phyloP scores from a whole-genome alignment of 148 eudicot genomes.

The Oxyria digyna region DNA sequence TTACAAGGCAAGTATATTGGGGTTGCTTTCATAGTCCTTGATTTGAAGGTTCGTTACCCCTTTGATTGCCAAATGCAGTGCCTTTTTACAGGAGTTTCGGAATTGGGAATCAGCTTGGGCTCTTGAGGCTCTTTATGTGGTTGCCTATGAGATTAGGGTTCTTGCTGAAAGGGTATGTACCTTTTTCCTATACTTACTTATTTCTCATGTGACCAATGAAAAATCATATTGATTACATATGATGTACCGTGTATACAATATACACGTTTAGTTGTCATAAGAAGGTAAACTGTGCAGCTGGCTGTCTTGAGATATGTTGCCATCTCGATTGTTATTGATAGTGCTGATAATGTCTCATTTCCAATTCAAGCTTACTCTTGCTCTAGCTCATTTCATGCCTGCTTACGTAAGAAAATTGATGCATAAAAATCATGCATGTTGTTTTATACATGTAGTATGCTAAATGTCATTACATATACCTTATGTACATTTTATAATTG shows the following conservation, averaged over 20 bases:
- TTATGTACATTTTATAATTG: neutral
- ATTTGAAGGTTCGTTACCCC: too few relatives aligned
- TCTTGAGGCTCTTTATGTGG: too few relatives aligned
- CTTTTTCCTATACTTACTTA: too few relatives aligned
- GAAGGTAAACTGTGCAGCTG: slow-evolving; percentile 1
- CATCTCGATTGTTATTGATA: neutral
- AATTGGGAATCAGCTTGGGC: too few relatives aligned
- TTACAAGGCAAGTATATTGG: too few relatives aligned
- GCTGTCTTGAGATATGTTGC: neutral
- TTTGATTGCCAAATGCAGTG: too few relatives aligned
- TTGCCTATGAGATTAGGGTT: too few relatives aligned
- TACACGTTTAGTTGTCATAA: neutral
- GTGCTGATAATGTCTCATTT: neutral
- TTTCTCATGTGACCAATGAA: neutral
- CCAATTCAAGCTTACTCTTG: neutral
- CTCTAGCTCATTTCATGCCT: neutral
- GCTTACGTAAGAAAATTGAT: neutral
- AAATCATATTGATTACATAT: neutral
- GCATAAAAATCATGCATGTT: neutral
- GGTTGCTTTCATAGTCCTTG: too few relatives aligned
- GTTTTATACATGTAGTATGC: neutral
- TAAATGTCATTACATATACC: slow-evolving; percentile 2
- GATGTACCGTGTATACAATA: neutral
- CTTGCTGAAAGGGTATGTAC: too few relatives aligned
- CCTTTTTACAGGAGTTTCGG: too few relatives aligned